Conservation (phyloP, 1,139 yeast species). For the Protomyces lactucae-debilis region DNA sequence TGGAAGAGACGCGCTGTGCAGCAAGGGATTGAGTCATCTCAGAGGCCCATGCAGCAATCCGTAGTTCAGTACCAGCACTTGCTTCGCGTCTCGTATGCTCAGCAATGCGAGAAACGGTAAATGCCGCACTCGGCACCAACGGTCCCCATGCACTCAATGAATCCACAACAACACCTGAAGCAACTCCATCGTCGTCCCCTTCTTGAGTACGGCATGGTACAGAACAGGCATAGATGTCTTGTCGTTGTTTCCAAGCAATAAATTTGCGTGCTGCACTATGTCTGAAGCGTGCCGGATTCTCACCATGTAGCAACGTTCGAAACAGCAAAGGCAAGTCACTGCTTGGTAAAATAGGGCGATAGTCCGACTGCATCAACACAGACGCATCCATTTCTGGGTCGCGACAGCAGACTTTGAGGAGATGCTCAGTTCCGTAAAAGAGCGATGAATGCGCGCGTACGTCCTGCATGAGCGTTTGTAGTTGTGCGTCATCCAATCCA, state of each 20-base stretch:
- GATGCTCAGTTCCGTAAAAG: background rate
- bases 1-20: background rate
- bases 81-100: slow-evolving; percentile 19
- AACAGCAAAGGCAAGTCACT: slow-evolving; percentile 4
- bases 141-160: background rate
- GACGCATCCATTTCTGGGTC: slow-evolving; percentile 26
- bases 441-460: background rate
- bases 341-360: background rate
- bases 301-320: slow-evolving; percentile 3
- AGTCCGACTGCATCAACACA: slow-evolving; percentile 16
- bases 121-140: slow-evolving; percentile 17
- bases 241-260: slow-evolving; percentile 6
- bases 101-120: slow-evolving; percentile 13
- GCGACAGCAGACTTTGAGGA: background rate
- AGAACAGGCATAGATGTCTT: background rate
- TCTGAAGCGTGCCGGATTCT: slow-evolving; percentile 10
- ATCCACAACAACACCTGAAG: background rate
- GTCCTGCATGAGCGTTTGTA: background rate
- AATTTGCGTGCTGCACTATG: slow-evolving; percentile 21
- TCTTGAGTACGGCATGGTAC: background rate
- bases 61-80: background rate
- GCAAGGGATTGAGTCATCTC: slow-evolving; percentile 20
- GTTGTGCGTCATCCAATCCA: background rate
- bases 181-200: background rate
- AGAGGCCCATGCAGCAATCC: slow-evolving; percentile 23